Evolutionary conservation across 768 basidiomycete genomes (phyloP), one percentile per base, ranked within the genome.

Genomic region (Leccinum arenicola): DNA sequence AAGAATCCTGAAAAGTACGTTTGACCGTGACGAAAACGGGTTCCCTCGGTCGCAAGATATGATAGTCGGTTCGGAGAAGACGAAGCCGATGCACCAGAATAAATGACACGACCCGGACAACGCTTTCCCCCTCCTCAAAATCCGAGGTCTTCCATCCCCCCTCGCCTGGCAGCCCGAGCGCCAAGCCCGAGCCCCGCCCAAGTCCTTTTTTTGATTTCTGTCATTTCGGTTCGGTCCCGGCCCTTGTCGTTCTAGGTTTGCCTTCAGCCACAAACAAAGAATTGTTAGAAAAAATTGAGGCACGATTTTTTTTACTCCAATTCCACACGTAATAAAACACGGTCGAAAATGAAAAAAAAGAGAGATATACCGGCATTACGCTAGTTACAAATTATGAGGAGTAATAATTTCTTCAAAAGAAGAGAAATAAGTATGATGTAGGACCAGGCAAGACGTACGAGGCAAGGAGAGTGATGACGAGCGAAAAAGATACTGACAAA

Each of bases 371-470:
- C 54, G 45, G 68, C 35, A 70, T 66, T 72, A 70, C 36, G 62
- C 64, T 66, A 68, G 56, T 43, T 73, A 70, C 69, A 68, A 52
- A 69, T 73, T 73, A 70, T 27, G 56, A 25, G 55, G 52, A 36
- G 21, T 17, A 55, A 15, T 54, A 60, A 50, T 21, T 52, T 56
- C 35, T 40, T 43, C 40, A 43, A n/a, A 35, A 43, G 40, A 45
- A 19, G 38, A 15, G 10, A 47, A n/a, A 50, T 40, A 54, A 33
- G 52, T 50, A 33, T 45, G 43, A 45, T 19, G 43, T n/a, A 45
- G 19, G 51, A 36, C 2, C n/a, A 19, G 10, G 21, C 25, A 25
- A 38, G 54, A 51, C 1, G 15, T 43, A 50, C 17, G 17, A 50
- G 15, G 1, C 17, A 25, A 50, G 51, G 15, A 9, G 23, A 47